Percentiles rank a stretch among this genome's conserved stretches.
These are phyloP conservation scores for Martensiomyces pterosporus DNA, from an alignment of 192 early-diverging fungal genomes.

Conservation along the genomic window DNA sequence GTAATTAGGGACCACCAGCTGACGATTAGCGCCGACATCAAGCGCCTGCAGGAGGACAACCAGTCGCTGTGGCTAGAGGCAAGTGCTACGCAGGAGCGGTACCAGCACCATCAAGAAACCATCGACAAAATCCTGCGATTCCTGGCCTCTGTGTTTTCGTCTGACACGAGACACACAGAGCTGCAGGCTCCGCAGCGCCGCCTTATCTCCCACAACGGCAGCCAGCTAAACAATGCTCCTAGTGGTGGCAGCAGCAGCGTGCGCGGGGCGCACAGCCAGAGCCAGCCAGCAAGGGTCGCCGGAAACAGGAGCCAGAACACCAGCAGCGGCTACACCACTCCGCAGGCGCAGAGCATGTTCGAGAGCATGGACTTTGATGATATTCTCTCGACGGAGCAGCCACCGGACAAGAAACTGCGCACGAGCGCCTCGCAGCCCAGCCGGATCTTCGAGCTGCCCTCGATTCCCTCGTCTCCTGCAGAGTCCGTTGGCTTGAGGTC, in stretches of 20 bases:
- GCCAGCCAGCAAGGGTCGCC: too few species aligned
- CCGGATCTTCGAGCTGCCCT: constrained; percentile 17
- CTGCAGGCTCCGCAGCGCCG: constrained; percentile 39
- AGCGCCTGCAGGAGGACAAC: constrained; percentile 83
- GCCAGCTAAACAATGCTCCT: neutral
- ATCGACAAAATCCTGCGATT: constrained; percentile 94
- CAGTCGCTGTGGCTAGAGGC: constrained; percentile 87
- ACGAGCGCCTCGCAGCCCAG: neutral
- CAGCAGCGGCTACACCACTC: too few species aligned
- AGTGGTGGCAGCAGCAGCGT: neutral
- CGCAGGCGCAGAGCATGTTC: too few species aligned
- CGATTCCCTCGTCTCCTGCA: constrained; percentile 9
- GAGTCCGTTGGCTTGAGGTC: neutral
- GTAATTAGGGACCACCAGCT: constrained; percentile 87
- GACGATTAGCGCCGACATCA: constrained; percentile 81
- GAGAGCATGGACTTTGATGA: constrained; percentile 37
- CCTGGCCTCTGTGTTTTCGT: constrained; percentile 79
- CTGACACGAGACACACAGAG: constrained; percentile 35
- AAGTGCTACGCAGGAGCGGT: constrained; percentile 64
- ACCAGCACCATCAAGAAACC: constrained; percentile 82
- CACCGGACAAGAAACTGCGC: constrained; percentile 26
- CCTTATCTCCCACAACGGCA: constrained; percentile 12
- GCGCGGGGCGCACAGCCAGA: too few species aligned
- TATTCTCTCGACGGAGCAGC: constrained; percentile 6
- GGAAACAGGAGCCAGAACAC: too few species aligned